Base-by-base conservation (phyloP, 805 yeast species). In the Sugiyamaella smithiae region DNA sequence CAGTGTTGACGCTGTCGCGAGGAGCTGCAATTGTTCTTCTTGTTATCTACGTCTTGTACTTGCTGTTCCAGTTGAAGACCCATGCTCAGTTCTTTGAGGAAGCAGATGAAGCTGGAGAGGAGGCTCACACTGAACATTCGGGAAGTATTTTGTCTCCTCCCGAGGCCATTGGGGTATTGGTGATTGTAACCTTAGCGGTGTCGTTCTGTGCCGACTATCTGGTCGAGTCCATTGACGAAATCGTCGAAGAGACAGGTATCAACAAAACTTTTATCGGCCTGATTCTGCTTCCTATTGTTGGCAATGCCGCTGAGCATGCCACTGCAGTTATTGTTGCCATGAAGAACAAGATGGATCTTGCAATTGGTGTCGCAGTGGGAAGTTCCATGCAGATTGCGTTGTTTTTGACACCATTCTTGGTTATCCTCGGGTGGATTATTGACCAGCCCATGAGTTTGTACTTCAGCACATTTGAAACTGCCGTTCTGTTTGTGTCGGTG, bases 261-360 rank as follows among this genome's bases (percentile, higher is more conserved):
- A 86, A 96, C 38, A 90, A 91, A 76, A 89, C 98, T 0, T 93
- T 93, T 61, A 88, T 93, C 61, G 98, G 98, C 65, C 74, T 93
- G 57, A 84, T 93, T 58, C 81, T 93, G 40, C 84, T 93, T 54
- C 99, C 99, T 35, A 91, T 93, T 54, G 98, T 93, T 23, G 99
- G 98, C 49, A 93, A 93, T 62, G 99, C 99, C 2, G 98, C 98
- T 9, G 99, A 93, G 68, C 99, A 93, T 67, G 98, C 88, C 45
- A 93, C 99, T 16, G 96, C 98, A 2, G 85, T 93, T 31, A 78
- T 88, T 53, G 98, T 93, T 43, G 98, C 99, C 19, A 80, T 82
- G 77, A 89, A 89, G 70, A 88, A 93, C 68, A 93, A 93, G 70
- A 93, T 93, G 97, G 98, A 93, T 66, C 77, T 93, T 51, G 97